phyloP scores from a whole-genome alignment of 345 rosid species.

The Acer yangbiense region DNA sequence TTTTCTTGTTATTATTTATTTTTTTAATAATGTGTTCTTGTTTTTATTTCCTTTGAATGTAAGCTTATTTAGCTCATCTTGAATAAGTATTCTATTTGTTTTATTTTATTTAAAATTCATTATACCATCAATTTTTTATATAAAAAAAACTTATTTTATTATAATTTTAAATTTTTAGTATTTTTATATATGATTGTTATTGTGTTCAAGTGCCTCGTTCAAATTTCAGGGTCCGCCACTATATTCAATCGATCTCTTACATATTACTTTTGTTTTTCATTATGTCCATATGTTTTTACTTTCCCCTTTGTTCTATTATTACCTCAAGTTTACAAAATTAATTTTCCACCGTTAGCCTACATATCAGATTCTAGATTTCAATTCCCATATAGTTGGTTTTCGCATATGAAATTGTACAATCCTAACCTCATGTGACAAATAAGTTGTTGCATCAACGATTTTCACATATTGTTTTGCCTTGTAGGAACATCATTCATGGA shows the following conservation, averaged over 20 bases:
- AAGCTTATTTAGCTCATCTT: no score
- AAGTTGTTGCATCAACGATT: neutral
- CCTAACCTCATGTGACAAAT: no score
- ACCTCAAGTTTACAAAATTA: neutral
- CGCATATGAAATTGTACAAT: neutral
- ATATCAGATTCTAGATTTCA: neutral
- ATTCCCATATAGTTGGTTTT: neutral
- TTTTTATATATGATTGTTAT: no score
- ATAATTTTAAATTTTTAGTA: no score
- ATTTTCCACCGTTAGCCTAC: neutral
- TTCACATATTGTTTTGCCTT: neutral
- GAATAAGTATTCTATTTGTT: no score
- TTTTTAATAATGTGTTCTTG: no score
- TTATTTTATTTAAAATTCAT: no score
- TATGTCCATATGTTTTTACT: neutral
- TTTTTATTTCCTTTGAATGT: no score
- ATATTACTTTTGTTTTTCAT: neutral
- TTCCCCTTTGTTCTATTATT: neutral
- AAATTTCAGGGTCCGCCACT: constrained; percentile 44
- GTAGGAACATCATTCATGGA: constrained; percentile 94
- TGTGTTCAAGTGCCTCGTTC: no score
- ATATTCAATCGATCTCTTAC: neutral
- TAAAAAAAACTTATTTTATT: no score
- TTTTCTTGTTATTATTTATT: no score
- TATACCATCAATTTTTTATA: no score